These are phyloP conservation scores for Cavenderia fasciculata DNA, from an alignment of 78 protist genomes.

Conservation along the genomic window DNA sequence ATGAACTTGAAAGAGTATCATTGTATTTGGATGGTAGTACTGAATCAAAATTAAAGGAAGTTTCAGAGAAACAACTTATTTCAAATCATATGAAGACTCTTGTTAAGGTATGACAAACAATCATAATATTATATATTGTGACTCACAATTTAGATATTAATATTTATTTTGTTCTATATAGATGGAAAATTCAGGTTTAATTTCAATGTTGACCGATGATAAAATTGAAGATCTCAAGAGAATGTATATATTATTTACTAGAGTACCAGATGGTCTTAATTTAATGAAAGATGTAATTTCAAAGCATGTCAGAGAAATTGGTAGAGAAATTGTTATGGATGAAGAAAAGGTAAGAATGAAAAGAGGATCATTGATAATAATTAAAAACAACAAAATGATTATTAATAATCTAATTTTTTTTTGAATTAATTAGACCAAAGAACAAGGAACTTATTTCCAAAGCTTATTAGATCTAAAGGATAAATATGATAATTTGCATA, in stretches of 20 bases:
- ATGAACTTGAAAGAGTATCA: constrained; percentile 86
- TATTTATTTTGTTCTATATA: not conserved
- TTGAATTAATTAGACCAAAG: constrained; percentile 43
- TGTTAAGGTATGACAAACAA: constrained; percentile 46
- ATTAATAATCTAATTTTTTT: not conserved
- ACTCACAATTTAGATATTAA: not conserved
- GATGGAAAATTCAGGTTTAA: constrained; percentile 78
- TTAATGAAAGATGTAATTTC: constrained; percentile 60
- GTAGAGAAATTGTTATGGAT: constrained; percentile 75
- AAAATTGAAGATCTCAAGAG: constrained; percentile 81
- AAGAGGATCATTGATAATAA: not conserved
- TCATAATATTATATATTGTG: not conserved
- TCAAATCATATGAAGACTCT: constrained; percentile 79
- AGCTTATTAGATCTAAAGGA: constrained; percentile 88
- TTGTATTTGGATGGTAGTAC: constrained; percentile 79
- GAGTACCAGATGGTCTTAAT: constrained; percentile 78
- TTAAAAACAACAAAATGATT: not conserved
- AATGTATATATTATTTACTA: constrained; percentile 81
- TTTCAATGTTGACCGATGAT: constrained; percentile 71
- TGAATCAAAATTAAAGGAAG: constrained; percentile 68
- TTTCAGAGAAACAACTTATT: constrained; percentile 87
- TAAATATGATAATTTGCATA: constrained; percentile 71
- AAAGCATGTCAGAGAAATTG: constrained; percentile 68
- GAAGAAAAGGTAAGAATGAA: constrained; percentile 74
- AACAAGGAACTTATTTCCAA: constrained; percentile 70